A percentile compares a stretch with the other conserved stretches of the same genome.
Conservation (phyloP, 148 eudicot species). For the Fagopyrum esculentum region DNA sequence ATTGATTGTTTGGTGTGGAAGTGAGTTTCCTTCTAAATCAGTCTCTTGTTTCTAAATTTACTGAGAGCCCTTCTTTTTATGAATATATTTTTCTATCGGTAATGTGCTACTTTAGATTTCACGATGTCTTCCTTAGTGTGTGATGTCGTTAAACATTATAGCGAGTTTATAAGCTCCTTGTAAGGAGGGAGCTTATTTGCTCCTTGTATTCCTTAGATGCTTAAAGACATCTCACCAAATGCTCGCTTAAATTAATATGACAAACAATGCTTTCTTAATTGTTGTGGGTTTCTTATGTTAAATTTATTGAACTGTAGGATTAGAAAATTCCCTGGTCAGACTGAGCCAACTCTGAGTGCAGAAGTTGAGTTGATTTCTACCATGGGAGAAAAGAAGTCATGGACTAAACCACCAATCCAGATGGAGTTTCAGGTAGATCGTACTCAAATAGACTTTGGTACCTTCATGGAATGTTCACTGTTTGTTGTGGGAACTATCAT, state of each 20-base stretch:
- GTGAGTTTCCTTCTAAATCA: constrained; percentile 43
- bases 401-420: constrained; percentile 97
- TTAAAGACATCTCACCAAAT: too few species aligned
- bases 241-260: too few species aligned
- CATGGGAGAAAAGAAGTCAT: constrained; percentile 88
- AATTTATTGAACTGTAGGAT: constrained; percentile 42
- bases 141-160: too few species aligned
- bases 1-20: constrained; percentile 98
- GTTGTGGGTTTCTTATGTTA: not conserved
- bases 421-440: constrained; percentile 94
- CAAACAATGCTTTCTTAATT: not conserved
- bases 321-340: constrained; percentile 97
- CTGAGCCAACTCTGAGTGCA: constrained; percentile 95
- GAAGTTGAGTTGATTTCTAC: constrained; percentile 96
- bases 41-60: not conserved
- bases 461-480: not conserved
- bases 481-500: not conserved
- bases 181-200: too few species aligned
- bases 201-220: too few species aligned
- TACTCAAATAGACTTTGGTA: not conserved
- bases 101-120: not conserved
- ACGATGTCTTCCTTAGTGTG: not conserved
- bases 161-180: too few species aligned
- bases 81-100: not conserved
- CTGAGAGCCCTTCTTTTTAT: not conserved